phyloP scores from a whole-genome alignment of 2,329 filamentous ascomycete species.

The Colletotrichum sp. region DNA sequence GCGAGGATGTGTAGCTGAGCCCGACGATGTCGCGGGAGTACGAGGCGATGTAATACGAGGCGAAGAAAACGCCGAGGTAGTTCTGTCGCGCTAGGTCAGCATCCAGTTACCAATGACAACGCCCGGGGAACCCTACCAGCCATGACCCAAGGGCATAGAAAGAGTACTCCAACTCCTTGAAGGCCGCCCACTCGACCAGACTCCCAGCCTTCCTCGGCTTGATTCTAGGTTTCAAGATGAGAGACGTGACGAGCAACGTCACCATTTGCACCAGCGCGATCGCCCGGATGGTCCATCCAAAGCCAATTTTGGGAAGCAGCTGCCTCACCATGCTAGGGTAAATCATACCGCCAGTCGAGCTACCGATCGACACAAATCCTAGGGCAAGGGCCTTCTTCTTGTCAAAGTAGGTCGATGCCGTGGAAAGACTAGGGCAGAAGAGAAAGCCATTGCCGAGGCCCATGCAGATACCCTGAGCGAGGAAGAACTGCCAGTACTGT shows the following conservation, averaged over 20 bases:
- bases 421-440: slow-evolving; percentile 68
- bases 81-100: slow-evolving; percentile 32
- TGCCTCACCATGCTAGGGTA: slow-evolving; percentile 64
- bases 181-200: slow-evolving; percentile 49
- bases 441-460: slow-evolving; percentile 66
- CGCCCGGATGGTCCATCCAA: slow-evolving; percentile 62
- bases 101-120: background rate
- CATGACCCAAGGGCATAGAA: slow-evolving; percentile 41
- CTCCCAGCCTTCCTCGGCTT: slow-evolving; percentile 44
- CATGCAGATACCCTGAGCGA: slow-evolving; percentile 59
- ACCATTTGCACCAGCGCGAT: slow-evolving; percentile 63
- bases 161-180: slow-evolving; percentile 50
- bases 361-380: slow-evolving; percentile 65
- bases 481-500: slow-evolving; percentile 60
- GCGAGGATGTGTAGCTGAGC: slow-evolving; percentile 52
- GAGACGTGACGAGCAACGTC: slow-evolving; percentile 41
- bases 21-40: slow-evolving; percentile 50
- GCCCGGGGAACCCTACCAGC: slow-evolving; percentile 20
- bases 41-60: slow-evolving; percentile 63
- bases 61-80: slow-evolving; percentile 60
- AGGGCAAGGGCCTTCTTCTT: slow-evolving; percentile 63
- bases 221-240: slow-evolving; percentile 45
- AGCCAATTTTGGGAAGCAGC: slow-evolving; percentile 61
- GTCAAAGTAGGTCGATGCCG: slow-evolving; percentile 71
- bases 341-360: slow-evolving; percentile 59